Evolutionary conservation across 495 filamentous ascomycete species (phyloP).

Genomic region (Cryomyces antarcticus): DNA sequence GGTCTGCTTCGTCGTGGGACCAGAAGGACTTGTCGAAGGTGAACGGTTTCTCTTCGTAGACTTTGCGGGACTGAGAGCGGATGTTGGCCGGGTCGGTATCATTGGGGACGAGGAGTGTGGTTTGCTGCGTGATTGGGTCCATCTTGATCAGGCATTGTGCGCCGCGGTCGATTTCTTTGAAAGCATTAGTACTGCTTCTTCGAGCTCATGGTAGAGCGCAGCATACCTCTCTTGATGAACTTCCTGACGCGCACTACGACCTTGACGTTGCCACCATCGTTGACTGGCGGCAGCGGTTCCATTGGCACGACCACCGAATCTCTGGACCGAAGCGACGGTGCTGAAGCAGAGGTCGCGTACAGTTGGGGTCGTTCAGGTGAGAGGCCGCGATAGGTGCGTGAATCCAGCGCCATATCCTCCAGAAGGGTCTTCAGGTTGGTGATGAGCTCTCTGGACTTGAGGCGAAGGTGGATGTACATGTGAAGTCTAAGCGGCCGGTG

Average conservation of each 20-base stretch:
- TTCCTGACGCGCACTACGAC: conserved; percentile 85
- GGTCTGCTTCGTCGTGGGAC: conserved; percentile 59
- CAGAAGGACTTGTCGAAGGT: conserved; percentile 97
- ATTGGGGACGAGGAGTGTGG: conserved; percentile 51
- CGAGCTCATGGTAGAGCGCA: not conserved
- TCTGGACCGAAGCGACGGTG: conserved; percentile 16
- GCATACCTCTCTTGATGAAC: conserved; percentile 68
- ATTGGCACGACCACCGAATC: conserved; percentile 13
- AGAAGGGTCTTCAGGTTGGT: conserved; percentile 7
- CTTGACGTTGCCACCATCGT: conserved; percentile 67
- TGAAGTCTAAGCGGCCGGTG: not conserved
- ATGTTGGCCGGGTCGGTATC: conserved; percentile 42
- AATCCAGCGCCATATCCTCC: conserved; percentile 36
- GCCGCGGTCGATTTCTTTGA: conserved; percentile 55
- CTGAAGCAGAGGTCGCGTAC: conserved; percentile 35
- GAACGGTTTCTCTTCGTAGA: conserved; percentile 73
- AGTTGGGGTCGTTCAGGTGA: conserved; percentile 24
- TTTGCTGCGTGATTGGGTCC: conserved; percentile 68
- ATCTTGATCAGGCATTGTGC: conserved; percentile 76
- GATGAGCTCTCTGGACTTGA: conserved; percentile 22
- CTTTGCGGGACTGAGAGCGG: conserved; percentile 48
- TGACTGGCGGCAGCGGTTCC: conserved; percentile 9
- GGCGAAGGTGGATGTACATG: conserved; percentile 28
- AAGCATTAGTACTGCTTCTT: not conserved
- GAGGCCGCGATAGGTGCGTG: conserved; percentile 32